Base-by-base conservation (phyloP, 306 rosid species). In the Vigna unguiculata region DNA sequence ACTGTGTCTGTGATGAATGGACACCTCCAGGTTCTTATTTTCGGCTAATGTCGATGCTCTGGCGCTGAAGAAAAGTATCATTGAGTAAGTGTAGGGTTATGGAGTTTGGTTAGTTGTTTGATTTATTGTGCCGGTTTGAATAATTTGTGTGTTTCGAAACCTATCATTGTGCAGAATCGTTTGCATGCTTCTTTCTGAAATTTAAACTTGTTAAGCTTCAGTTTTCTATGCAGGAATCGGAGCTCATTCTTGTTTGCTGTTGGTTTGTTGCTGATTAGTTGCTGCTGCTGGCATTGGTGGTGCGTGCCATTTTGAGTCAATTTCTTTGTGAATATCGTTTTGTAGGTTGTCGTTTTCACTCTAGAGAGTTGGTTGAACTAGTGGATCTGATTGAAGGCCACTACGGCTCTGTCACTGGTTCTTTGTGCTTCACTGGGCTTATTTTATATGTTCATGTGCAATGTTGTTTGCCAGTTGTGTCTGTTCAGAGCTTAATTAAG, bases 331-430 rank as follows among this genome's bases (percentile, higher is more conserved):
- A 49, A 38, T 40, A 36, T 62, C 10, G 46, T 13, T 28, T 38
- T 21, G 54, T 43, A 10, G n/a, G 63, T 12, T 25, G 63, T 57
- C 25, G 4, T 69, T 60, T 48, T 17, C 21, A 84, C 28, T 40
- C 49, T 9, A n/a, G 64, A 21, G 69, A 52, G 86, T 59, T 74
- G 74, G 40, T 55, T 86, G 36, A 82, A 49, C 79, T 55, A 17
- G 43, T 82, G 53, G 93, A 88, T 90, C 90, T 88, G 85, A 76
- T 61, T 41, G 67, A 47, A 59, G 7, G 71, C 54, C 32, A 52
- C 43, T 83, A 38, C 52, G 34, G n/a, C 6, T 65, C 34, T 40
- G 76, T n/a, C 63, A 77, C 62, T 61, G 77, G 68, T 62, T 77
- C 19, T 62, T 72, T 38, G 28, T 52, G 84, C 69, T 85, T 73